phyloP scores from a whole-genome alignment of 2,329 filamentous ascomycete genomes.

The Sclerotiophoma versabilis region DNA sequence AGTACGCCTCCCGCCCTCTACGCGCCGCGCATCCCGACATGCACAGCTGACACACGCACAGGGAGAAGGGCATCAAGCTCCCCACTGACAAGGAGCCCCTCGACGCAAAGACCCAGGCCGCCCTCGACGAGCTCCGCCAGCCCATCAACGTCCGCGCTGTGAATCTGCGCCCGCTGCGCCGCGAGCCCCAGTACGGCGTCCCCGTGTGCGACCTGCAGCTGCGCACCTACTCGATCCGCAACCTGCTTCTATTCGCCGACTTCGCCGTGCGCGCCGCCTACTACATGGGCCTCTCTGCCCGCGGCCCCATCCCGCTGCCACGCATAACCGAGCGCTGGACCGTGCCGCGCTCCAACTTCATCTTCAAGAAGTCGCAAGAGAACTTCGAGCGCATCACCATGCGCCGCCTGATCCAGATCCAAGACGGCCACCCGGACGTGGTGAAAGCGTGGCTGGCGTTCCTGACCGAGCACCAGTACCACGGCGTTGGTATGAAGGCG shows the following conservation, averaged over 20 bases:
- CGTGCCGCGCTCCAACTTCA: slow-evolving; percentile 85
- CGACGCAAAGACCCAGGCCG: slow-evolving; percentile 37
- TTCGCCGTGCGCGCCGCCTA: slow-evolving; percentile 95
- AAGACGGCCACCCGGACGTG: slow-evolving; percentile 86
- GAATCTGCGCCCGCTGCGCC: slow-evolving; percentile 83
- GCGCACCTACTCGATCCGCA: slow-evolving; percentile 87
- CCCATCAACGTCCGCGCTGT: slow-evolving; percentile 84
- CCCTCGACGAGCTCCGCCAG: slow-evolving; percentile 42
- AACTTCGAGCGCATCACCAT: slow-evolving; percentile 95
- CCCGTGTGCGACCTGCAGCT: slow-evolving; percentile 91
- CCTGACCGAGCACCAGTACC: slow-evolving; percentile 87
- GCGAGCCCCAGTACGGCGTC: slow-evolving; percentile 75
- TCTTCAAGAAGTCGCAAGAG: slow-evolving; percentile 96
- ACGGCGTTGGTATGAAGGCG: slow-evolving; percentile 98
- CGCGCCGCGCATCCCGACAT: no score
- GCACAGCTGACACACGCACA: slow-evolving; percentile 12
- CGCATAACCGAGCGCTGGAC: slow-evolving; percentile 93
- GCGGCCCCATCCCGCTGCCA: slow-evolving; percentile 84
- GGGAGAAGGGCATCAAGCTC: slow-evolving; percentile 42
- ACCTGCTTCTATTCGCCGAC: slow-evolving; percentile 92
- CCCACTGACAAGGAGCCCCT: slow-evolving; percentile 41
- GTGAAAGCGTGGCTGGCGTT: slow-evolving; percentile 94
- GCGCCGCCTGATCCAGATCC: slow-evolving; percentile 86
- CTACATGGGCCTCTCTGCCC: slow-evolving; percentile 85
- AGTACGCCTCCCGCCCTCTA: slow-evolving; percentile 27